Evolutionary conservation across 495 filamentous ascomycete species (phyloP).

Genomic region (Neurospora sp.): DNA sequence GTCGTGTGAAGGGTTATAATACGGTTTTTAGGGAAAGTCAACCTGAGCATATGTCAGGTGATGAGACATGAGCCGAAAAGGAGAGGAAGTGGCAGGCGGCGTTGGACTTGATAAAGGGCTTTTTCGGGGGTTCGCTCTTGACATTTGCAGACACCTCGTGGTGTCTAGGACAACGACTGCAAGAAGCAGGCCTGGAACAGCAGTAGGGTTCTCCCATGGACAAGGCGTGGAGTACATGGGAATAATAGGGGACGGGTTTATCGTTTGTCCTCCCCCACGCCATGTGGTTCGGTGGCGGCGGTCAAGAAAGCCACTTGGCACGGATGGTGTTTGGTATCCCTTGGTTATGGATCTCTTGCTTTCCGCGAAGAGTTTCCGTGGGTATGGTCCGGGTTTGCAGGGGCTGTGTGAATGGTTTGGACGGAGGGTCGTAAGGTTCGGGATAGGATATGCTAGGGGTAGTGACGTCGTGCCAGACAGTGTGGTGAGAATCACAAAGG

Average conservation of each 20-base stretch:
- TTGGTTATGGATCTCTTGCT: neutral
- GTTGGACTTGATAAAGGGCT: conserved; percentile 19
- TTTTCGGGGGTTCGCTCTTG: conserved; percentile 13
- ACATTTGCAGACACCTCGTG: conserved; percentile 16
- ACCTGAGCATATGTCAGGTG: conserved; percentile 10
- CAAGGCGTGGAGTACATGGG: neutral
- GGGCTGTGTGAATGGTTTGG: neutral
- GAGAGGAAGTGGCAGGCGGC: conserved; percentile 1
- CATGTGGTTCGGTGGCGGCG: conserved; percentile 11
- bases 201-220: neutral
- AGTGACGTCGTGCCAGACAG: neutral
- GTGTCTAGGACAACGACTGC: conserved; percentile 23
- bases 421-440: neutral
- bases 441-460: neutral
- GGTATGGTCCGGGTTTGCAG: neutral
- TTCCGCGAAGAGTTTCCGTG: neutral
- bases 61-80: conserved; percentile 19
- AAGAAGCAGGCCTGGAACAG: conserved; percentile 3
- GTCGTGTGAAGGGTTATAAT: neutral
- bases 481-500: neutral
- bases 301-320: neutral
- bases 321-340: neutral
- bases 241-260: conserved; percentile 3
- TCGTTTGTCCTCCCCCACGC: conserved; percentile 22
- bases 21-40: neutral